Conservation (phyloP, 1,284 basidiomycete species). For the Schizophyllum commune region DNA sequence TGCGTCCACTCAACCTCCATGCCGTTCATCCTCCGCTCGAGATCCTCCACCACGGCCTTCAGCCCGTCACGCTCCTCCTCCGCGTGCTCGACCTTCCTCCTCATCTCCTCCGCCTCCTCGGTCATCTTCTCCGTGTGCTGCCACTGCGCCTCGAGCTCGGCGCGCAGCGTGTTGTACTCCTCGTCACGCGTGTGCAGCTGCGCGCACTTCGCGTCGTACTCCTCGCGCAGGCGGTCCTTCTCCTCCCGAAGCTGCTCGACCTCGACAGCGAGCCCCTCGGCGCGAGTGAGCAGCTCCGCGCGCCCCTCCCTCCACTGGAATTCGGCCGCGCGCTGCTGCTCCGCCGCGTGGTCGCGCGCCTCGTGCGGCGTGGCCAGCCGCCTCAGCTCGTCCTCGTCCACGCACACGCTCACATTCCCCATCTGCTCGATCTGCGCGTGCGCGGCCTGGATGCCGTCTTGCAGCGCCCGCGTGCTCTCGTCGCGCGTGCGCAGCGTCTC, state of each 20-base stretch:
- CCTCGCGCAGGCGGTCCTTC: slow-evolving; percentile 32
- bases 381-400: slow-evolving; percentile 37
- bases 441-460: slow-evolving; percentile 42
- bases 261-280: slow-evolving; percentile 20
- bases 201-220: slow-evolving; percentile 30
- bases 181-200: slow-evolving; percentile 36
- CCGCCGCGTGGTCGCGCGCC: slow-evolving; percentile 18
- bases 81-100: slow-evolving; percentile 23
- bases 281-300: slow-evolving; percentile 27
- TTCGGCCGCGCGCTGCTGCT: slow-evolving; percentile 33
- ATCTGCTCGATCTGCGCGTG: slow-evolving; percentile 53
- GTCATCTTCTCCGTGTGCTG: slow-evolving; percentile 44
- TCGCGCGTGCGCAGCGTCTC: slow-evolving; percentile 43
- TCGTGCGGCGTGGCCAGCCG: slow-evolving; percentile 29
- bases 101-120: slow-evolving; percentile 36
- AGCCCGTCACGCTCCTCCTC: slow-evolving; percentile 35
- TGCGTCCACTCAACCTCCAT: slow-evolving; percentile 52
- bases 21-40: slow-evolving; percentile 33
- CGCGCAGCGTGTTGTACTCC: slow-evolving; percentile 42
- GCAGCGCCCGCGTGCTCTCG: slow-evolving; percentile 42
- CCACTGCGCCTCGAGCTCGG: slow-evolving; percentile 63
- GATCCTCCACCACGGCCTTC: slow-evolving; percentile 30
- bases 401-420: slow-evolving; percentile 33
- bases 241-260: slow-evolving; percentile 25
- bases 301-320: slow-evolving; percentile 45